Evolutionary conservation across 495 filamentous ascomycete species (phyloP), one percentile per base, ranked within the genome.

Genomic region (Venustampulla echinocandica): DNA sequence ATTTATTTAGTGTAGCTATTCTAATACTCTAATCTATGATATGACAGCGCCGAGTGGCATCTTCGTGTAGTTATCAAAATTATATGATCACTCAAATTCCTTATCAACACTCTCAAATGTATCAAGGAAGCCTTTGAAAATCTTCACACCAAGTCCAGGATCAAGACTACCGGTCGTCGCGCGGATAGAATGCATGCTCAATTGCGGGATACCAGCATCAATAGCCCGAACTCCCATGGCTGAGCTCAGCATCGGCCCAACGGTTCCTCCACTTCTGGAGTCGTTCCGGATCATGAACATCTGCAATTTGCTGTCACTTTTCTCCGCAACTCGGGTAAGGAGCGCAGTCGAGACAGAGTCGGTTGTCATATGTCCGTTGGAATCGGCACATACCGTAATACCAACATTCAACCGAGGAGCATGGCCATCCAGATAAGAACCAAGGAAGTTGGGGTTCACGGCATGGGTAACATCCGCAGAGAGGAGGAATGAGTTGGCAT

Each of bases 261-360:
- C 89, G 1, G 92, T 98, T 2, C 92, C 92, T 23, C 92, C 92
- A 53, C 76, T 82, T 24, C 92, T 71, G 6, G 70, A 79, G 61
- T 96, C 92, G 56, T 98, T 98, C 27, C 92, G 71, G 58, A 96
- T 95, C 70, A 95, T 89, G 71, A 96, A 96, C 10, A 90, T 68
- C 66, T 98, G 92, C 52, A 94, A 65, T 24, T 73, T 77, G 23
- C 75, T 73, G 24, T 72, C 84, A 43, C 70, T 73, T 34, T 82
- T 80, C 37, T 83, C 77, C 3, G 85, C 87, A 35, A 92, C 71
- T 13, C 82, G 75, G 54, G 80, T 75, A 14, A 96, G 65, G 38
- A 96, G 71, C 0, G 84, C 81, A 19, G 82, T 80, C 36, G 81
- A 87, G 22, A 93, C 80, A 47, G 80, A 77, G 59, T 96, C 90